Percentiles rank a stretch among this genome's conserved stretches.
These are phyloP conservation scores for Royoungia palumana DNA, from an alignment of 768 basidiomycete species.

Conservation along the genomic window DNA sequence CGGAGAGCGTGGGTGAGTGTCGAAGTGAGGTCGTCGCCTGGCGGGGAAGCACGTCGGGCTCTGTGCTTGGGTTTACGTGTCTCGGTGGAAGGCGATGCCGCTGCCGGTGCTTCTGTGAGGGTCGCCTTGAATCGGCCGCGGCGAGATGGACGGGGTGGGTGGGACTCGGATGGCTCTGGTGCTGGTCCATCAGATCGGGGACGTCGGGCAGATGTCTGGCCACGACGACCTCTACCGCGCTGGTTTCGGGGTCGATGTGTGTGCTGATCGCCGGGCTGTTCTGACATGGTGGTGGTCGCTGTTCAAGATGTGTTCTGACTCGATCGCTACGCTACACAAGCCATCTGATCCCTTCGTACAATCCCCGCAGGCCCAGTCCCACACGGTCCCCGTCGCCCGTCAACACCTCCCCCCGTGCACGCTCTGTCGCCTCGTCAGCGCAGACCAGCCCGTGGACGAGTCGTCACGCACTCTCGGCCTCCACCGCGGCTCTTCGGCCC, in stretches of 20 bases:
- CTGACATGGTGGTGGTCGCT: constrained; percentile 2
- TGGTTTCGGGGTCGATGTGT: not conserved
- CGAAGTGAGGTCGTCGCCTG: constrained; percentile 68
- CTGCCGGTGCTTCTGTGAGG: constrained; percentile 27
- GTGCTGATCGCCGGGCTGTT: not conserved
- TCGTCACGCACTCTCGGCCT: constrained; percentile 39
- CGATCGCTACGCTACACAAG: constrained; percentile 35
- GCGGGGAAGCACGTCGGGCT: constrained; percentile 4
- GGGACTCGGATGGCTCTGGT: not conserved
- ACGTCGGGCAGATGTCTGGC: not conserved
- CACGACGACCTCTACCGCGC: not conserved
- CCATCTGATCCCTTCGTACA: constrained; percentile 51
- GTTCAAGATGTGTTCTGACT: constrained; percentile 23
- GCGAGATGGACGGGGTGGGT: constrained; percentile 24
- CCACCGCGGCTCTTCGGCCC: constrained; percentile 26
- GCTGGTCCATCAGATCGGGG: too few species aligned
- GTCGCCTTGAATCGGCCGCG: constrained; percentile 36
- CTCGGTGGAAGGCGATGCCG: not conserved
- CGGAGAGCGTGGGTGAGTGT: constrained; percentile 63
- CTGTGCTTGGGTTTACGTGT: constrained; percentile 1
- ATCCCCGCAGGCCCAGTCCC: constrained; percentile 15
- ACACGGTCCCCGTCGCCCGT: constrained; percentile 3
- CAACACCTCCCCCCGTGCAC: too few species aligned
- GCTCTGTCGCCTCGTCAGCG: constrained; percentile 8
- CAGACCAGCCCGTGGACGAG: constrained; percentile 7